phyloP scores from a whole-genome alignment of 176 grass and related monocot species.

The Oryza meyeriana region DNA sequence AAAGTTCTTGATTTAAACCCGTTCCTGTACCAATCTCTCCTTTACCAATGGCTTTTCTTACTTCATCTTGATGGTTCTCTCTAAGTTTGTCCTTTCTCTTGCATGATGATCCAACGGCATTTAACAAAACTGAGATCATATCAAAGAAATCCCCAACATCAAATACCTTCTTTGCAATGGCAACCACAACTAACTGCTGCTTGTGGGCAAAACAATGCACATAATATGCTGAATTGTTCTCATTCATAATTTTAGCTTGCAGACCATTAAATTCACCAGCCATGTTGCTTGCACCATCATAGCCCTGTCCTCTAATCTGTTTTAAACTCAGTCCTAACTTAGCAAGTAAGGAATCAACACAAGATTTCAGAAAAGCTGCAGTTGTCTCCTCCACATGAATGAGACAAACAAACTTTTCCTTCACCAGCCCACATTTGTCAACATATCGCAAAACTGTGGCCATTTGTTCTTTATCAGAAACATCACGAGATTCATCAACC shows the following conservation, averaged over 20 bases:
- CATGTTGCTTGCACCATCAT: not conserved
- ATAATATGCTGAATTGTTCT: not conserved
- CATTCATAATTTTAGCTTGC: conserved; percentile 7
- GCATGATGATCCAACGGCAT: not conserved
- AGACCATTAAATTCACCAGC: not conserved
- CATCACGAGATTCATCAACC: no score
- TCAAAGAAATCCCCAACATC: not conserved
- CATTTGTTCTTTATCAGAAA: no score
- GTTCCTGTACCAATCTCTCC: not conserved
- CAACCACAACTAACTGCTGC: not conserved
- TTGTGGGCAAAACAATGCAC: not conserved
- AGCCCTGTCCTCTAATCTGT: not conserved
- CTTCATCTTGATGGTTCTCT: not conserved
- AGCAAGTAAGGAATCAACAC: no score
- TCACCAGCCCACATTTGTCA: no score
- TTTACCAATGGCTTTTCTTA: not conserved
- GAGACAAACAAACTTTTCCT: no score
- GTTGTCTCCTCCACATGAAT: no score
- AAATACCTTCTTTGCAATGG: not conserved
- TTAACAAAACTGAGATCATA: not conserved
- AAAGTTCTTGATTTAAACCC: not conserved
- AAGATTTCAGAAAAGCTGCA: no score
- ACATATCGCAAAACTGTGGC: no score
- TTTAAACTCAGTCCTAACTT: not conserved
- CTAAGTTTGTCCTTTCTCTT: not conserved